Evolutionary conservation across 1,139 yeast genomes (phyloP), one percentile per base, ranked within the genome.

Genomic region (Suhomyces taliae): DNA sequence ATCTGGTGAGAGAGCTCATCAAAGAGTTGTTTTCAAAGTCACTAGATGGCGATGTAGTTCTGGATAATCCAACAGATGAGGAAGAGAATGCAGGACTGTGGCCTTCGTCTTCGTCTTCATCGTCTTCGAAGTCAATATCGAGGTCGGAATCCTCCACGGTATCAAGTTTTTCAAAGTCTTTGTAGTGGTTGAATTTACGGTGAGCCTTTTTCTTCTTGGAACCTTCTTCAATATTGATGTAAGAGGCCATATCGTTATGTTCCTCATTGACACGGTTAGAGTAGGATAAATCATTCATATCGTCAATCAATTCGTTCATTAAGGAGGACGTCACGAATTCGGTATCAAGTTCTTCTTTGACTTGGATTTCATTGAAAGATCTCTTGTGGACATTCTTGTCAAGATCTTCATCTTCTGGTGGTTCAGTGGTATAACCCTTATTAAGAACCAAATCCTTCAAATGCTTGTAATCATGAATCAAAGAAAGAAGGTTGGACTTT

Each of bases 381-480:
- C 74, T 53, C 54, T 70, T 70, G 54, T 53, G 53, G 11, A 44
- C 44, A 43, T 44, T 47, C 11, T 43, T 41, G 43, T 40, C 51
- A 41, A 44, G 38, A 19, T 51, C 49, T 34, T 47, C 47, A 8
- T 47, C 43, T 14, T 38, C 45, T 4, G 43, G 31, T 2, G 40
- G 12, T 14, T 43, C 47, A 11, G 46, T 45, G 45, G 46, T 42
- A n/a, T 50, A 38, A 36, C 58, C 56, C 44, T 62, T 56, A 43
- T 63, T 58, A 43, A 65, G 59, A 29, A 74, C 76, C 52, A 64
- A 58, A 40, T 61, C 62, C 49, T 69, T 67, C 52, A 75, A 62
- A 41, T 67, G 61, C 53, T 73, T 73, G 57, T 74, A 75, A 49
- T 74, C 79, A 46, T 74, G 70, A 34, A 75, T 74, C 47, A 74